Base-by-base conservation (phyloP, 306 rosid species). In the Quillaja saponaria region DNA sequence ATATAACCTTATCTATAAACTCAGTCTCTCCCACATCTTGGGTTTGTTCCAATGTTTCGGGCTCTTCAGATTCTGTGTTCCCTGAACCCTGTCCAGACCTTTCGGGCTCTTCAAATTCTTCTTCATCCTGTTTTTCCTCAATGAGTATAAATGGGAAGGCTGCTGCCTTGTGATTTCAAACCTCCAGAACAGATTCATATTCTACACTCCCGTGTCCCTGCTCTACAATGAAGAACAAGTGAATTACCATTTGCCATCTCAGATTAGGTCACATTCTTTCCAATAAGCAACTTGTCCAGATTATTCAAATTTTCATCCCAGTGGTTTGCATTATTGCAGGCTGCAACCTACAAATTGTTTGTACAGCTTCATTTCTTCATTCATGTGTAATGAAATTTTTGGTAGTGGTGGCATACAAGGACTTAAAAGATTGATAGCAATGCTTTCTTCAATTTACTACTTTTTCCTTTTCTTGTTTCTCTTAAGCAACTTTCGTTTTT, bases 341-440 rank as follows among this genome's bases (percentile, higher is more conserved):
- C 71, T 85, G 66, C 81, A 42, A 73, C 76, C 80, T 69, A 80
- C 90, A 76, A 61, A 81, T 85, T 79, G 79, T 83, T 84, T 92
- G 99, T 89, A 92, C 99, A 92, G 99, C 81, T 82, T 76, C 87
- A 89, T 77, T 81, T 89, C 89, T 89, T 92, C 86, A 84, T 89
- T 92, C 95, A 86, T 76, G 87, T 86, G 91, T 80, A 89, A 85
- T 85, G 89, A 89, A 89, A 89, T 84, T 89, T 89, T 92, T 69
- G 96, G 88, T 82, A 86, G 96, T 71, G 78, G 59, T 75, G 72
- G 61, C 67, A 52, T 62, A 70, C 64, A 70, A 64, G 80, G 65
- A 76, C 81, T 78, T 61, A 70, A 76, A n/a, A 59, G 60, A 51
- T 73, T 57, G 52, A 73, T 70, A 51, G 73, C 71, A 58, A 71